These are phyloP conservation scores for Furcasterigmium furcatum DNA, from an alignment of 2,329 filamentous ascomycete genomes.

Conservation along the genomic window DNA sequence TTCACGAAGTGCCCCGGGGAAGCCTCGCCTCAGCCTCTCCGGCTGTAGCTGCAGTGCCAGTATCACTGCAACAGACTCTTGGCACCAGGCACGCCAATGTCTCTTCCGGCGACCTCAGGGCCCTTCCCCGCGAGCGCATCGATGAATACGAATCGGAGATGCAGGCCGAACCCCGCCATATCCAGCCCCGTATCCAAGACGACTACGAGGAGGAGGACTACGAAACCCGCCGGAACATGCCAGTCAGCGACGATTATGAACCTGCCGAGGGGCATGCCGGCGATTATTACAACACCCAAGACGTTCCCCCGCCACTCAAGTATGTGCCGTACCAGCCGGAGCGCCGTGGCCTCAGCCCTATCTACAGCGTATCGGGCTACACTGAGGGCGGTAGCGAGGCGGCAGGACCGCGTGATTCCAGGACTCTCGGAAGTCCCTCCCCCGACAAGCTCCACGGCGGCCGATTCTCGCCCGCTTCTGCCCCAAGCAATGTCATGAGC, in stretches of 20 bases:
- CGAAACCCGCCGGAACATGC: conserved; percentile 10
- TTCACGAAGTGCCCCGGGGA: conserved; percentile 62
- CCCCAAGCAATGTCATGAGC: conserved; percentile 44
- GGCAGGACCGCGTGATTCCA: conserved; percentile 54
- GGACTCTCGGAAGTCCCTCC: conserved; percentile 55
- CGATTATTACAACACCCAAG: conserved; percentile 55
- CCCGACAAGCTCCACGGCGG: conserved; percentile 41
- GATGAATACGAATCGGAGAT: conserved; percentile 39
- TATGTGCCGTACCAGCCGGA: conserved; percentile 69
- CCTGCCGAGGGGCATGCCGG: conserved; percentile 10
- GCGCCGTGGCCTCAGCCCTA: conserved; percentile 76
- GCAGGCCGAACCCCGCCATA: conserved; percentile 36
- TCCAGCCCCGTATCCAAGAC: conserved; percentile 25
- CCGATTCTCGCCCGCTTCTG: conserved; percentile 48
- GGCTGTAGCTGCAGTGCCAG: conserved; percentile 20
- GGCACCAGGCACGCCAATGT: conserved; percentile 66
- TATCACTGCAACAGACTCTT: conserved; percentile 56
- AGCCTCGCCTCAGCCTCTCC: conserved; percentile 39
- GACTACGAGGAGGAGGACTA: conserved; percentile 42
- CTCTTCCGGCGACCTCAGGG: conserved; percentile 55
- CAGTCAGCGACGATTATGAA: conserved; percentile 1
- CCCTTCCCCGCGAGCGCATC: conserved; percentile 45
- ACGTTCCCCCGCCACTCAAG: conserved; percentile 60
- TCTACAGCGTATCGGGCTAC: conserved; percentile 89
- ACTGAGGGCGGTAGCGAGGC: conserved; percentile 64